Percentiles rank a stretch among this genome's conserved stretches.
Evolutionary conservation across 228 moss, liverwort and hornwort genomes (phyloP).

Genomic region (Sphagnum magellanicum): DNA sequence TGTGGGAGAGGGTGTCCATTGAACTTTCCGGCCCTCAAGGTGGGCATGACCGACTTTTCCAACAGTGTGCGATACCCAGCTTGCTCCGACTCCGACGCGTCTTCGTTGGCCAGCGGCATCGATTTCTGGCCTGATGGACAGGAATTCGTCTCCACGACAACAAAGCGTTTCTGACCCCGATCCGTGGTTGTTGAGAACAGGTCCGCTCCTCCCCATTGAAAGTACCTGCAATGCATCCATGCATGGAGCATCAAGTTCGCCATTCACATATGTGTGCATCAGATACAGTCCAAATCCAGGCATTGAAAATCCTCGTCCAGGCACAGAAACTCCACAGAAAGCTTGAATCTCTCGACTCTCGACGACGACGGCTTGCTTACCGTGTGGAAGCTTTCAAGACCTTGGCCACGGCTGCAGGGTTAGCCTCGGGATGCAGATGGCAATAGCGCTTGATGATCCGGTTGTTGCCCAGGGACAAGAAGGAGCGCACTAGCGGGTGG

Average conservation of each 20-base stretch:
- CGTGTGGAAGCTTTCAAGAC: slow-evolving; percentile 22
- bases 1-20: slow-evolving; percentile 14
- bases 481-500: slow-evolving; percentile 32
- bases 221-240: slow-evolving; percentile 7
- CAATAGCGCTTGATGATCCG: slow-evolving; percentile 32
- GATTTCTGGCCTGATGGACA: slow-evolving; percentile 22
- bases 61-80: slow-evolving; percentile 12
- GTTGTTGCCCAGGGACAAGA: slow-evolving; percentile 30
- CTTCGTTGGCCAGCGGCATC: slow-evolving; percentile 15
- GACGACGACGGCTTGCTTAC: background rate
- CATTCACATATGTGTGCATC: too few relatives aligned
- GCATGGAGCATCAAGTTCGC: too few relatives aligned
- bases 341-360: too few relatives aligned
- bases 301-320: too few relatives aligned
- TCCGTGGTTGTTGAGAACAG: slow-evolving; percentile 19
- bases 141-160: slow-evolving; percentile 22
- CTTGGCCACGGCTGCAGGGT: slow-evolving; percentile 24
- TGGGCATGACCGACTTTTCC: slow-evolving; percentile 20
- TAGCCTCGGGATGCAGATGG: slow-evolving; percentile 33
- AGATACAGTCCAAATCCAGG: too few relatives aligned
- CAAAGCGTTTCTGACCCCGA: slow-evolving; percentile 17
- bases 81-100: slow-evolving; percentile 7
- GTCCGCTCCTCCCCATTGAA: slow-evolving; percentile 23
- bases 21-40: slow-evolving; percentile 13
- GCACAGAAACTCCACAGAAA: too few relatives aligned